Evolutionary conservation across 208 protist genomes (phyloP).

Genomic region (Trypanosoma scelopori): DNA sequence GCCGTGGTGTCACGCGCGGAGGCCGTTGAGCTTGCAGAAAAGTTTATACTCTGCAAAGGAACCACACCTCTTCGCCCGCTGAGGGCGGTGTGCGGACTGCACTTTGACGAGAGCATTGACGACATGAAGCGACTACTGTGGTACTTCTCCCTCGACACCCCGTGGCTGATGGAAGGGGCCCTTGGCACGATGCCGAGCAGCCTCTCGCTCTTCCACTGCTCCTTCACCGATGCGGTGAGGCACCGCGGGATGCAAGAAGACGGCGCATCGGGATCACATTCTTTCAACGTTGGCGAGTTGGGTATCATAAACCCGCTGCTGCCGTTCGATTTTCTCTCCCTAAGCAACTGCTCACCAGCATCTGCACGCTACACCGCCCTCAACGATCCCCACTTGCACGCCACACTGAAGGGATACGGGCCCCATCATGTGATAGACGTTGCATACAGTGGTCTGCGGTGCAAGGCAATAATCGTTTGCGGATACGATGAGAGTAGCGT

Average conservation of each 20-base stretch:
- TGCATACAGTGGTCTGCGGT: slow-evolving; percentile 6
- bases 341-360: not conserved
- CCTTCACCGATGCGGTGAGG: not conserved
- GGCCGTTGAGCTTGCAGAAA: slow-evolving; percentile 10
- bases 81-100: slow-evolving; percentile 3
- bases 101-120: not conserved
- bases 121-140: slow-evolving; percentile 9
- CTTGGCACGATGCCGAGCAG: slow-evolving; percentile 10
- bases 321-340: not conserved
- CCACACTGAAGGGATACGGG: slow-evolving; percentile 3
- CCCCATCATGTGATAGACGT: slow-evolving; percentile 9
- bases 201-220: slow-evolving; percentile 2
- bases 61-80: slow-evolving; percentile 15
- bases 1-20: not conserved
- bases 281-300: slow-evolving; percentile 15
- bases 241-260: not conserved
- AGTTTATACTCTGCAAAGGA: slow-evolving; percentile 7
- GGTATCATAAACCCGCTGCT: slow-evolving; percentile 1
- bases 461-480: slow-evolving; percentile 21
- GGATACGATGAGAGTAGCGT: slow-evolving; percentile 17
- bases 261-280: not conserved
- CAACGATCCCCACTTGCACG: slow-evolving; percentile 5
- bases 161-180: slow-evolving; percentile 13
- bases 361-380: slow-evolving; percentile 4
- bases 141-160: slow-evolving; percentile 13